Evolutionary conservation across 495 filamentous ascomycete species (phyloP).

Genomic region (Penicillium parvum): DNA sequence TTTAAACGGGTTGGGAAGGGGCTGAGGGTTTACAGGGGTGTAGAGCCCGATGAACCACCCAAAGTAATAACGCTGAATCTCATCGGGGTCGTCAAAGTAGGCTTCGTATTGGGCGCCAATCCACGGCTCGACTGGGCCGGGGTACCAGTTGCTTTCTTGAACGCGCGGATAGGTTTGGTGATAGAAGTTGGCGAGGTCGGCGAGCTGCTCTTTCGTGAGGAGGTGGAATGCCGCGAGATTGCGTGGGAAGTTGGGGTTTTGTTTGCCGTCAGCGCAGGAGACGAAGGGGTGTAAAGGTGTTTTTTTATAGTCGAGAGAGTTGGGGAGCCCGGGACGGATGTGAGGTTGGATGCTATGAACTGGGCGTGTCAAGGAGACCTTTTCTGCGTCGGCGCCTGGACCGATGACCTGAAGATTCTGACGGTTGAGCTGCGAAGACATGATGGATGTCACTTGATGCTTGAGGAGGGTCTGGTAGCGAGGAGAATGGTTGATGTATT

Average conservation of each 20-base stretch:
- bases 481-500: neutral
- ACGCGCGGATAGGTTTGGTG: conserved; percentile 61
- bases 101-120: conserved; percentile 23
- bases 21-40: too few relatives aligned
- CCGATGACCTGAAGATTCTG: neutral
- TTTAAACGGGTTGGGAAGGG: too few relatives aligned
- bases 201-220: conserved; percentile 64
- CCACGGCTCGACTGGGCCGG: conserved; percentile 47
- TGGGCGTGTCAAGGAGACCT: conserved; percentile 7
- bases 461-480: neutral
- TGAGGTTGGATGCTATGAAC: neutral
- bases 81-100: conserved; percentile 48
- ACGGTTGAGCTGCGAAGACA: conserved; percentile 3
- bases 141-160: conserved; percentile 56
- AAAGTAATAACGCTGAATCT: conserved; percentile 57
- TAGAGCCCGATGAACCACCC: conserved; percentile 64
- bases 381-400: neutral
- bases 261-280: conserved; percentile 47
- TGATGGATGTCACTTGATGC: neutral
- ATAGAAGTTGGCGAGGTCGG: conserved; percentile 68
- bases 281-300: conserved; percentile 36
- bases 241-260: conserved; percentile 62
- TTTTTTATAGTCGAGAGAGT: conserved; percentile 29
- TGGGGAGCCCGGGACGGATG: conserved; percentile 10
- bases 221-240: conserved; percentile 70